A percentile compares a stretch with the other conserved stretches of the same genome.
Conservation (phyloP, 2,329 filamentous ascomycete species). For the Colletotrichum godetiae region DNA sequence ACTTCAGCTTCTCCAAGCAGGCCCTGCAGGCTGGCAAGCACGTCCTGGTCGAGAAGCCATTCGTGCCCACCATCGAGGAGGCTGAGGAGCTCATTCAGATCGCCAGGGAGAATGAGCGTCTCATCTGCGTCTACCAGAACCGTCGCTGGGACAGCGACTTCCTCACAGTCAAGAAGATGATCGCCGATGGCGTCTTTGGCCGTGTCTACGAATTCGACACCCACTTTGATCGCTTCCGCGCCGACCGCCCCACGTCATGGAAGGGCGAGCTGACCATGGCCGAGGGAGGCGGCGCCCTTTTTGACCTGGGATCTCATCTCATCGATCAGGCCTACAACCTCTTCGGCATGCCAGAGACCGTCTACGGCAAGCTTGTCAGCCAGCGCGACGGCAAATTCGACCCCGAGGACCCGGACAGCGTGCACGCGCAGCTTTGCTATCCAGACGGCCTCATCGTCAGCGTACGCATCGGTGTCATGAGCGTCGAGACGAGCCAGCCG, state of each 20-base stretch:
- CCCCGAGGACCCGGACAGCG: constrained; percentile 65
- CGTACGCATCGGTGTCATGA: constrained; percentile 76
- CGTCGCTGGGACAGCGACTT: constrained; percentile 84
- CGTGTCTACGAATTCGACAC: constrained; percentile 82
- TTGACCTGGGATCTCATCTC: constrained; percentile 81
- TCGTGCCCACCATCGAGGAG: constrained; percentile 77
- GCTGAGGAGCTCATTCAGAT: constrained; percentile 71
- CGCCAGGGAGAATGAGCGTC: constrained; percentile 60
- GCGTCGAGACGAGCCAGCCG: constrained; percentile 75
- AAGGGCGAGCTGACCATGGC: constrained; percentile 70
- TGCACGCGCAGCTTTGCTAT: constrained; percentile 76
- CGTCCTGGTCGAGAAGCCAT: constrained; percentile 86
- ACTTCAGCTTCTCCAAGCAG: constrained; percentile 73
- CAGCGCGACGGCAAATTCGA: constrained; percentile 65
- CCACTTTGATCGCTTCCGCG: constrained; percentile 81
- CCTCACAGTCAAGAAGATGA: constrained; percentile 72
- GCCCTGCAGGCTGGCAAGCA: constrained; percentile 79
- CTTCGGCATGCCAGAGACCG: constrained; percentile 74
- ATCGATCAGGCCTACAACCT: constrained; percentile 79
- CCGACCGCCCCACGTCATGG: constrained; percentile 71
- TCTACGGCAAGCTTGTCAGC: constrained; percentile 76
- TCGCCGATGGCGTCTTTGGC: constrained; percentile 71
- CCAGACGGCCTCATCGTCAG: constrained; percentile 71
- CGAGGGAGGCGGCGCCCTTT: constrained; percentile 75
- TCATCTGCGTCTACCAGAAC: constrained; percentile 80